Evolutionary conservation across 2,329 filamentous ascomycete genomes (phyloP).

Genomic region (Talaromyces sp.): DNA sequence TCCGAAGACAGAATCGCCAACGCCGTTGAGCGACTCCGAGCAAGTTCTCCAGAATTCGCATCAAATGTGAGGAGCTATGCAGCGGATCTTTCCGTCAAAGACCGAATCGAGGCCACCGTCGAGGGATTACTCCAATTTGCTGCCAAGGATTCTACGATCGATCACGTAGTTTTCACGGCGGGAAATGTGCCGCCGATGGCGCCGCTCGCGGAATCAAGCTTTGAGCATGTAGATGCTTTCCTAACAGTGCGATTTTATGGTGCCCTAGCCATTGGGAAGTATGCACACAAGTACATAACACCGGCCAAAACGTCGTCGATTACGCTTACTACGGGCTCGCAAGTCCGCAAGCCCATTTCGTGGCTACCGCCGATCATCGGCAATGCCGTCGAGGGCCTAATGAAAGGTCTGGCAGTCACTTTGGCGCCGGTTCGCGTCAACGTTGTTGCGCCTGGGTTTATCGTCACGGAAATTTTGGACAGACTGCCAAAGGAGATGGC

Average conservation of each 20-base stretch:
- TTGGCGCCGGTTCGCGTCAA: constrained; percentile 64
- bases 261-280: constrained; percentile 51
- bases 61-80: constrained; percentile 44
- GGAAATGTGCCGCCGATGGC: constrained; percentile 45
- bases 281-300: constrained; percentile 46
- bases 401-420: constrained; percentile 58
- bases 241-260: constrained; percentile 36
- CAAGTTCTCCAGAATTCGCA: constrained; percentile 38
- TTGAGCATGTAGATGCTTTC: constrained; percentile 22
- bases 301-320: constrained; percentile 47
- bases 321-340: constrained; percentile 48
- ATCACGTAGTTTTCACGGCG: constrained; percentile 59
- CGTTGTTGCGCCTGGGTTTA: constrained; percentile 54
- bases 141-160: constrained; percentile 29
- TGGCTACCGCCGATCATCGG: constrained; percentile 23
- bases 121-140: constrained; percentile 7
- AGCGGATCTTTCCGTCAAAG: constrained; percentile 48
- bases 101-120: constrained; percentile 18
- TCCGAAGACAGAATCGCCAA: constrained; percentile 35
- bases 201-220: constrained; percentile 27
- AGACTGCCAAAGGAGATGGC: constrained; percentile 8
- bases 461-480: constrained; percentile 38
- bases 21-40: constrained; percentile 40
- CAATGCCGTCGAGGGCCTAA: constrained; percentile 45
- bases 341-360: constrained; percentile 31